Evolutionary conservation across 139 green algal species (phyloP).

Genomic region (Desmodesmus armatus): DNA sequence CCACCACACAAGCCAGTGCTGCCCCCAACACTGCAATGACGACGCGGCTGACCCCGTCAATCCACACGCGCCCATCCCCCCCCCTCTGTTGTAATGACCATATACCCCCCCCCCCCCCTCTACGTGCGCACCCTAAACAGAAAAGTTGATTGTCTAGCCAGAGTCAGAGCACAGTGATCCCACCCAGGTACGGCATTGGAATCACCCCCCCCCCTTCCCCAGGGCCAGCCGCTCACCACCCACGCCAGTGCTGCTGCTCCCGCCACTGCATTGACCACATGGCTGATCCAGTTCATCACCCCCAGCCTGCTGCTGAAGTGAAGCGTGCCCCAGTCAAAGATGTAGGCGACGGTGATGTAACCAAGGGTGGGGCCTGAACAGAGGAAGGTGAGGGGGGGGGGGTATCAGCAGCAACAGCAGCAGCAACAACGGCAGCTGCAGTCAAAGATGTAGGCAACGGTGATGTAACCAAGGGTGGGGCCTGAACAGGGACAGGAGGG

Average conservation of each 20-base stretch:
- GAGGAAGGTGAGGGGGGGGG: too few species aligned
- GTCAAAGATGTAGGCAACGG: slow-evolving; percentile 75
- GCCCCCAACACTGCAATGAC: too few species aligned
- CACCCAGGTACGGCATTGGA: not conserved
- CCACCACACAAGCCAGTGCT: too few species aligned
- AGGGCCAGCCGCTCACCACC: slow-evolving; percentile 61
- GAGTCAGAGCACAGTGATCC: not conserved
- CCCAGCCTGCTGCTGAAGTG: slow-evolving; percentile 66
- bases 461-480: slow-evolving; percentile 60
- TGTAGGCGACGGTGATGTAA: slow-evolving; percentile 60
- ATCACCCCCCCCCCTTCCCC: not conserved
- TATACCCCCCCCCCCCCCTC: too few species aligned
- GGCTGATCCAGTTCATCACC: slow-evolving; percentile 64
- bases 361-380: slow-evolving; percentile 67
- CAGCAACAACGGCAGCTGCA: too few species aligned
- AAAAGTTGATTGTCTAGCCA: too few species aligned
- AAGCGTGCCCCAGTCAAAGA: slow-evolving; percentile 74
- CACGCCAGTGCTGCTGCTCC: slow-evolving; percentile 61
- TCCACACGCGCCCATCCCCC: too few species aligned
- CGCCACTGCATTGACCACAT: slow-evolving; percentile 67
- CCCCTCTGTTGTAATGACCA: too few species aligned
- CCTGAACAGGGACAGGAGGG: too few species aligned
- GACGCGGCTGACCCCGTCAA: too few species aligned
- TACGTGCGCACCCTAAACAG: too few species aligned
- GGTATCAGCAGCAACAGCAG: not conserved